Percentiles rank a stretch among this genome's conserved stretches.
phyloP scores from a whole-genome alignment of 2,329 filamentous ascomycete genomes.

The Juglanconis juglandina region DNA sequence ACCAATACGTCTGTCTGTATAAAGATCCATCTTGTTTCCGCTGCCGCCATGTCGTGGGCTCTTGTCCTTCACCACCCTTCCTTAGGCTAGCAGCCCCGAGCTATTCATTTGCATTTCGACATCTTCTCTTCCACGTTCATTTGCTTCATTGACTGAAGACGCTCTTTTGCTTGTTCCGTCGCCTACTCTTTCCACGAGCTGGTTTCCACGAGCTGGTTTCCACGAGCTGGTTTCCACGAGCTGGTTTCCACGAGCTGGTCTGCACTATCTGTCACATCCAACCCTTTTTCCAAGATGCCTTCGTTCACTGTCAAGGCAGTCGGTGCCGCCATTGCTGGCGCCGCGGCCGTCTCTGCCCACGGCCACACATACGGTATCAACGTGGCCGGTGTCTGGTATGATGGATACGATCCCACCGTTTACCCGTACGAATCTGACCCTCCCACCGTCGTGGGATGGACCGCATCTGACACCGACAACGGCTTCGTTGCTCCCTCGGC shows the following conservation, averaged over 20 bases:
- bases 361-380: conserved; percentile 29
- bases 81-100: not conserved
- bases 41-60: not conserved
- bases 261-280: not conserved
- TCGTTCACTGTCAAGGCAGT: conserved; percentile 2
- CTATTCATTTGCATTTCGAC: not conserved
- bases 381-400: conserved; percentile 27
- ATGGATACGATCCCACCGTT: conserved; percentile 22
- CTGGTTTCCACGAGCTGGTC: conserved; percentile 14
- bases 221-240: conserved; percentile 11
- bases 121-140: conserved; percentile 11
- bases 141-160: conserved; percentile 20
- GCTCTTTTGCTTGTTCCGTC: not conserved
- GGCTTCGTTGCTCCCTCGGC: conserved; percentile 36
- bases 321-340: conserved; percentile 18
- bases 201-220: conserved; percentile 14
- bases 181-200: conserved; percentile 6
- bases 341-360: conserved; percentile 25
- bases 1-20: not conserved
- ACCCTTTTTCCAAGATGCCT: conserved; percentile 4
- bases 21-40: conserved; percentile 1
- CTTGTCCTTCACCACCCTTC: not conserved
- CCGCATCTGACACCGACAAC: conserved; percentile 26
- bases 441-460: conserved; percentile 21
- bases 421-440: conserved; percentile 24